Base-by-base conservation (phyloP, 73 alveolate species). In the Halteria grandinella region DNA sequence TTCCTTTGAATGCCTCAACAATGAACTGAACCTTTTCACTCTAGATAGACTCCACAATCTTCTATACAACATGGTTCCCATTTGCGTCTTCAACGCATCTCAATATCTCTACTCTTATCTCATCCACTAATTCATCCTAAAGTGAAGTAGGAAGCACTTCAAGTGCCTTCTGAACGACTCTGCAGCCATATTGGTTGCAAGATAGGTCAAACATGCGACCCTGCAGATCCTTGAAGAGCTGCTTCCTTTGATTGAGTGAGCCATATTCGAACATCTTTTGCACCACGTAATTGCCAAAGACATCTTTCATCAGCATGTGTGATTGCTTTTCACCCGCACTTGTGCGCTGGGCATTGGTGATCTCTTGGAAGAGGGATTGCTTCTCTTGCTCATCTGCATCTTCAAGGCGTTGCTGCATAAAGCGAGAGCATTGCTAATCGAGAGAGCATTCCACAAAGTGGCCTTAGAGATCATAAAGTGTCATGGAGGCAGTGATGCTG, bases 21-120 rank as follows among this genome's bases (percentile, higher is more conserved):
- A 95, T 95, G 85, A 87, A 88, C 18, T 71, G 69, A 14, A 86
- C 72, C 51, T 80, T 71, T 23, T 91, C 92, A 21, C 86, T 44
- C 11, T 88, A 85, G 24, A 93, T 58, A 15, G 73, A 75, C 62
- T 93, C 97, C 39, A 93, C 84, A 55, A 94, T 83, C 77, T 95
- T 95, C 86, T 95, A 92, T 43, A 95, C 78, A 11, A 95, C 99
- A 54, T 95, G 99, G 88, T 95, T 95, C 14, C 99, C 99, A 75
- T 95, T 93, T 72, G 83, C 94, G 75, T 95, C 99, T 40, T 95
- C 97, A 15, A 95, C 92, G 82, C 94, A 88, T 45, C 79, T 40
- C 48, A 59, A 18, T 31, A 88, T 91, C 31, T 83, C 51, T 34
- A 86, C 89, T 51, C 64, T 87, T 70, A 91, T 33, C 79, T 88